Evolutionary conservation across 257 asterid genomes (phyloP).

Genomic region (Solanum sejunctum): DNA sequence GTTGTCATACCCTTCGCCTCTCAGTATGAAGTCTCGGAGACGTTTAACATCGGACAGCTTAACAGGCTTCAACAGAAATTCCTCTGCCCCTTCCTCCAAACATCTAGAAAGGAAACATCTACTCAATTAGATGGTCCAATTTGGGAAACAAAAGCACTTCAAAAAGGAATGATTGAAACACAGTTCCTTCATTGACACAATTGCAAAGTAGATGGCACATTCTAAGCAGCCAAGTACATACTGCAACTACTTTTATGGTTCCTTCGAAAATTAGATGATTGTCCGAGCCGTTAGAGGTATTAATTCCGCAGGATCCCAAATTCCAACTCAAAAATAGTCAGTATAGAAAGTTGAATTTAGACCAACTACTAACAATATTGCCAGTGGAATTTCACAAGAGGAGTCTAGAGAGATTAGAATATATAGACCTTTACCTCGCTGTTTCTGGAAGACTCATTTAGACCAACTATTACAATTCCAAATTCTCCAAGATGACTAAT

Average conservation of each 20-base stretch:
- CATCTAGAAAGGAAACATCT: conserved; percentile 23
- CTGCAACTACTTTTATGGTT: neutral
- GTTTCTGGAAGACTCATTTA: neutral
- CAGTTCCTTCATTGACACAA: too few species aligned
- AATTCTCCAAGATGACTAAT: neutral
- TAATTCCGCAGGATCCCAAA: neutral
- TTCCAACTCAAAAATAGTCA: too few species aligned
- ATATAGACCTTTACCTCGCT: too few species aligned
- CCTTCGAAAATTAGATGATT: neutral
- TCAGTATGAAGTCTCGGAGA: conserved; percentile 32
- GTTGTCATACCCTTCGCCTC: conserved; percentile 16
- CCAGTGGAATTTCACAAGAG: too few species aligned
- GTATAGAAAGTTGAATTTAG: too few species aligned
- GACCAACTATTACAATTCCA: neutral
- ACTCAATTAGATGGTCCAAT: neutral
- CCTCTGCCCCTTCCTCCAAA: conserved; percentile 83
- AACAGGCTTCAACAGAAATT: conserved; percentile 75
- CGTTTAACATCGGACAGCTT: conserved; percentile 68
- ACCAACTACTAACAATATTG: too few species aligned
- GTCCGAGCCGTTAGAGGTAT: neutral
- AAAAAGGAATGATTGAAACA: neutral
- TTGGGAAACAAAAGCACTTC: neutral
- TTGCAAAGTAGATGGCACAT: neutral
- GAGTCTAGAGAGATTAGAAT: too few species aligned
- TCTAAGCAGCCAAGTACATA: too few species aligned